Evolutionary conservation across 108 stramenopile genomes (phyloP).

Genomic region (Nitzschia inconspicua): DNA sequence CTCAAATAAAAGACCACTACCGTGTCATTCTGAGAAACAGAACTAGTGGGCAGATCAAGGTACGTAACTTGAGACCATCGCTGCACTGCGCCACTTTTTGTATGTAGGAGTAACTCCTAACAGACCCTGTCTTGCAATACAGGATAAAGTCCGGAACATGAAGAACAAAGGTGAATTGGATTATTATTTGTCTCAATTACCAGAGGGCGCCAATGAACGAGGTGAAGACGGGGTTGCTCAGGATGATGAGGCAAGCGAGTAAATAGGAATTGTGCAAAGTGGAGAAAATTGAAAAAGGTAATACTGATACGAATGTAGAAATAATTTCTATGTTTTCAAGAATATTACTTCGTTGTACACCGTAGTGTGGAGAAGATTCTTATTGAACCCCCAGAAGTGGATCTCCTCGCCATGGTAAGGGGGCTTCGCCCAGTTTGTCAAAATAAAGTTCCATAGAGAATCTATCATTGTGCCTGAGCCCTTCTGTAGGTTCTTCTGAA

Average conservation of each 20-base stretch:
- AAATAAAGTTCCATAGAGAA: no score
- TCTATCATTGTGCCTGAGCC: no score
- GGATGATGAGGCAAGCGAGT: neutral
- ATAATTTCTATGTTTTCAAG: no score
- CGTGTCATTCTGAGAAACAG: slow-evolving; percentile 46
- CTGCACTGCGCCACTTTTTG: neutral
- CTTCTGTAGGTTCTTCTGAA: no score
- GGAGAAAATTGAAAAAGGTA: neutral
- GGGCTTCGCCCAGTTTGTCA: no score
- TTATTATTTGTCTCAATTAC: no score
- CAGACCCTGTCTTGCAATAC: neutral
- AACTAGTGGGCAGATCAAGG: slow-evolving; percentile 62
- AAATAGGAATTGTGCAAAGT: neutral
- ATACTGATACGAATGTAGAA: neutral
- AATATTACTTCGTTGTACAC: no score
- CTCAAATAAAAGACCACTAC: slow-evolving; percentile 53
- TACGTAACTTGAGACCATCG: neutral
- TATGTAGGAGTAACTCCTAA: neutral
- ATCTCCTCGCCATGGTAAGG: no score
- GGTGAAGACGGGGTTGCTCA: neutral
- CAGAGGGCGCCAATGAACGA: neutral
- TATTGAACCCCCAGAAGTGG: no score
- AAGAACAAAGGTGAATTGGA: slow-evolving; percentile 26
- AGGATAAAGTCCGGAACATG: slow-evolving; percentile 67
- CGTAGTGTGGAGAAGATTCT: no score